Percentiles rank a stretch among this genome's conserved stretches.
phyloP scores from a whole-genome alignment of 768 basidiomycete species.

The Leccinum subgranulosum region DNA sequence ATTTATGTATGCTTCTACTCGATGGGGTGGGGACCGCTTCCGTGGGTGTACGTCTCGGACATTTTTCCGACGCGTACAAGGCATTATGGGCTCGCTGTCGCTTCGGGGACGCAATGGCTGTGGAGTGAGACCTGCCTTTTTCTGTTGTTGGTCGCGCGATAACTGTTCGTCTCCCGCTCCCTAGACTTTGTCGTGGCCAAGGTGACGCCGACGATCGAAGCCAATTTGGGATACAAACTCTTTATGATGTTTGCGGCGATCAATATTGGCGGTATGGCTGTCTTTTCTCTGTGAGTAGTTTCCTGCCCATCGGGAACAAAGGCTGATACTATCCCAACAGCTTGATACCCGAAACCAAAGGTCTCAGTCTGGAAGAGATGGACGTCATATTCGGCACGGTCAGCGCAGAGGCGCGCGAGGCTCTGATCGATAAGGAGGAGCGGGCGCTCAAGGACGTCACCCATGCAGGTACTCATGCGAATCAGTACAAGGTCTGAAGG shows the following conservation, averaged over 20 bases:
- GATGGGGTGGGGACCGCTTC: conserved; percentile 80
- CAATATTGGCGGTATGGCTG: conserved; percentile 67
- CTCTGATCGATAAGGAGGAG: conserved; percentile 48
- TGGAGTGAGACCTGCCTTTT: conserved; percentile 46
- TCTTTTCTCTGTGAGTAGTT: conserved; percentile 57
- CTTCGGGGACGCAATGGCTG: conserved; percentile 79
- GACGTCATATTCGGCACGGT: conserved; percentile 60
- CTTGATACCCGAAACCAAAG: conserved; percentile 61
- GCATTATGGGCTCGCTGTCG: conserved; percentile 74
- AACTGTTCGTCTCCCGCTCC: neutral
- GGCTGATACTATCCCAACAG: conserved; percentile 24
- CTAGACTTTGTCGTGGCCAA: conserved; percentile 71
- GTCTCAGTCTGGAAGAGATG: conserved; percentile 53
- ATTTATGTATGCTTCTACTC: conserved; percentile 87
- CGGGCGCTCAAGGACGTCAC: conserved; percentile 16
- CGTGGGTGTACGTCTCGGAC: conserved; percentile 70
- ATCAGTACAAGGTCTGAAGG: conserved; percentile 7
- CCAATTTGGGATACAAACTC: conserved; percentile 65
- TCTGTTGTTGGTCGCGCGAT: neutral
- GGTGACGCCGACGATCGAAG: conserved; percentile 62
- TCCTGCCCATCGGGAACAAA: neutral
- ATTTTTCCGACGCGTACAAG: conserved; percentile 86
- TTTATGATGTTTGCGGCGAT: conserved; percentile 77
- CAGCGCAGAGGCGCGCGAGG: conserved; percentile 48
- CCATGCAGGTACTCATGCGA: neutral